These are phyloP conservation scores for Lasiosphaeria ovina DNA, from an alignment of 495 filamentous ascomycete genomes.

Conservation along the genomic window DNA sequence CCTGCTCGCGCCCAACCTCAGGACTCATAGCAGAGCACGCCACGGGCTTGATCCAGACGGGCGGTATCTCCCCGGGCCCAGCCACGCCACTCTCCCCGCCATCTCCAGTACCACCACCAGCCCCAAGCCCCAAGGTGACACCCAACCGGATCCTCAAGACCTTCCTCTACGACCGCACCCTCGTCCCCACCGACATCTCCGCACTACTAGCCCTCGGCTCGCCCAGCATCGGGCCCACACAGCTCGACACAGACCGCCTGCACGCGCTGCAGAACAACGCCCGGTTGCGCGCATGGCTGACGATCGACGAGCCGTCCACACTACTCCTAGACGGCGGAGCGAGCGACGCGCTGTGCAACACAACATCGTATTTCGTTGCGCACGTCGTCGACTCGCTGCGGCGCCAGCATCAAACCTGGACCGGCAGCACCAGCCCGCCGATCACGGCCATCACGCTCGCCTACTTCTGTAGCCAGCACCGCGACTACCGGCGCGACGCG, in stretches of 20 bases:
- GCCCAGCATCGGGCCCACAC: background rate
- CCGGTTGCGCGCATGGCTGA: slow-evolving; percentile 18
- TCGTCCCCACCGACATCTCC: background rate
- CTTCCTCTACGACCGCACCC: background rate
- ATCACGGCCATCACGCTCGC: slow-evolving; percentile 10
- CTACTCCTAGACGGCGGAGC: slow-evolving; percentile 15
- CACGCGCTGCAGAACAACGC: slow-evolving; percentile 7
- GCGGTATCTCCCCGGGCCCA: no score
- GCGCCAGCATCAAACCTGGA: background rate
- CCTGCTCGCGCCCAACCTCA: no score
- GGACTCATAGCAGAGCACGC: no score
- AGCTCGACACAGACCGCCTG: slow-evolving; percentile 14
- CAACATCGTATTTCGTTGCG: slow-evolving; percentile 12
- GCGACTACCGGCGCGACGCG: slow-evolving; percentile 4
- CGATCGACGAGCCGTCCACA: slow-evolving; percentile 12
- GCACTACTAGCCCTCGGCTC: background rate
- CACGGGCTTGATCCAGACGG: no score
- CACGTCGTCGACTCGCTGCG: slow-evolving; percentile 2
- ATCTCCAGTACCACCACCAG: no score
- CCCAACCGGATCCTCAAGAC: no score
- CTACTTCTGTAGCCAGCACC: slow-evolving; percentile 19
- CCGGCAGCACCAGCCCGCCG: background rate
- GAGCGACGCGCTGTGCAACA: background rate
- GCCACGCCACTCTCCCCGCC: no score
- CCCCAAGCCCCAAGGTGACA: no score